Base-by-base conservation (phyloP, 2,329 filamentous ascomycete species). In the Aspergillus transmontanensis region DNA sequence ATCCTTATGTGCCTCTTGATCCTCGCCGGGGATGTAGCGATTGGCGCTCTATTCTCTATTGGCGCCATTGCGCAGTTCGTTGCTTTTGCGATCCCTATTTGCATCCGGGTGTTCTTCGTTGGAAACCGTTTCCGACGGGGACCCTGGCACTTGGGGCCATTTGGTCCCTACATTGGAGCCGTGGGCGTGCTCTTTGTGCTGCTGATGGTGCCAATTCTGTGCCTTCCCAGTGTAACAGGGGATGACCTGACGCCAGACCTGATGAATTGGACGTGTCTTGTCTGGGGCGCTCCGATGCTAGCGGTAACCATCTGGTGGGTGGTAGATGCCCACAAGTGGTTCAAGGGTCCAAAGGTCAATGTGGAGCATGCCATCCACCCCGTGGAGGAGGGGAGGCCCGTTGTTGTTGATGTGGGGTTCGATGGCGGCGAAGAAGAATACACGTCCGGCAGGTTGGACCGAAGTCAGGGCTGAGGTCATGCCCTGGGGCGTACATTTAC, bases 191-290 rank as follows among this genome's bases (percentile, higher is more conserved):
- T 74, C 0, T 92, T 91, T 72, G 87, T 90, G 2, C 64, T 83
- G 5, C 78, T 91, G 28, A 91, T 91, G 86, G 79, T 91, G 57
- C 89, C 89, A 0, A 87, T 91, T 46, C 79, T 91, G 51, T 90
- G 88, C 73, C 81, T 91, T 55, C 89, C 89, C 0, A 83, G 82
- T 55, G 79, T 82, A 6, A 86, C 81, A 1, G 88, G 87, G 1
- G 76, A 73, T 0, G 79, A 89, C 68, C 73, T 91, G 58, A 83
- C 74, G 3, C 73, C 74, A 1, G 73, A 80, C 19, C 70, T 78
- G 7, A 90, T 91, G 89, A 91, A 91, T 71, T 91, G 88, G 86
- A 90, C 89, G 1, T 85, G 81, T 66, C 78, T 90, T 28, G 87
- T 90, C 10, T 90, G 89, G 75, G 88, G 87, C 6, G 87, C 79